Evolutionary conservation across 495 filamentous ascomycete species (phyloP).

Genomic region (Daldinia grandis): DNA sequence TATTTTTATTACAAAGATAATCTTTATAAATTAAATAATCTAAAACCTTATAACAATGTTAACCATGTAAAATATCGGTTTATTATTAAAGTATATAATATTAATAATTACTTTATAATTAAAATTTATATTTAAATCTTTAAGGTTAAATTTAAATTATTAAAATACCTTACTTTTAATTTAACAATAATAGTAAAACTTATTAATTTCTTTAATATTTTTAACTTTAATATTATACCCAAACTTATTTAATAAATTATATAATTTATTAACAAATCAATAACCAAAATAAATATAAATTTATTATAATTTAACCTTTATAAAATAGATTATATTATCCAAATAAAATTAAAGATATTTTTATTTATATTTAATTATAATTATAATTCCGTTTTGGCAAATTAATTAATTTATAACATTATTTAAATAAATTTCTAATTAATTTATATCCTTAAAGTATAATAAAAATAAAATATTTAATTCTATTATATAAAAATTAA

Average conservation of each 20-base stretch:
- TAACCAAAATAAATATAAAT: slow-evolving; percentile 1
- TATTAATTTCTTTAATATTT: slow-evolving; percentile 5
- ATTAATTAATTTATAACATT: slow-evolving; percentile 13
- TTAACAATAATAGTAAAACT: slow-evolving; percentile 12
- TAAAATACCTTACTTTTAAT: no score
- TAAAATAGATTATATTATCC: slow-evolving; percentile 9
- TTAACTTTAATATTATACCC: background rate
- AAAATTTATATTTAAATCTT: background rate
- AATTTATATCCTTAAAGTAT: background rate
- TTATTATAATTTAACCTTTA: slow-evolving; percentile 1
- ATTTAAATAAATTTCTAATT: slow-evolving; percentile 7
- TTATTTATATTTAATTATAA: background rate
- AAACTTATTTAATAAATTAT: slow-evolving; percentile 18
- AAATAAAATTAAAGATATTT: slow-evolving; percentile 10
- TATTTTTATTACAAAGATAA: no score
- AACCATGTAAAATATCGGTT: no score
- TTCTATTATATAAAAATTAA: background rate
- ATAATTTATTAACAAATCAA: slow-evolving; percentile 5
- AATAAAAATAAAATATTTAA: background rate
- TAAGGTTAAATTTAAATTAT: slow-evolving; percentile 4
- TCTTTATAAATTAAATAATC: no score
- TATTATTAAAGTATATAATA: slow-evolving; percentile 7
- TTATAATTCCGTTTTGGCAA: background rate
- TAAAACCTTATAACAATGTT: no score
- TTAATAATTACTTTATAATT: slow-evolving; percentile 6